phyloP scores from a whole-genome alignment of 805 yeast species.

The Sugiyamaella floridensis region DNA sequence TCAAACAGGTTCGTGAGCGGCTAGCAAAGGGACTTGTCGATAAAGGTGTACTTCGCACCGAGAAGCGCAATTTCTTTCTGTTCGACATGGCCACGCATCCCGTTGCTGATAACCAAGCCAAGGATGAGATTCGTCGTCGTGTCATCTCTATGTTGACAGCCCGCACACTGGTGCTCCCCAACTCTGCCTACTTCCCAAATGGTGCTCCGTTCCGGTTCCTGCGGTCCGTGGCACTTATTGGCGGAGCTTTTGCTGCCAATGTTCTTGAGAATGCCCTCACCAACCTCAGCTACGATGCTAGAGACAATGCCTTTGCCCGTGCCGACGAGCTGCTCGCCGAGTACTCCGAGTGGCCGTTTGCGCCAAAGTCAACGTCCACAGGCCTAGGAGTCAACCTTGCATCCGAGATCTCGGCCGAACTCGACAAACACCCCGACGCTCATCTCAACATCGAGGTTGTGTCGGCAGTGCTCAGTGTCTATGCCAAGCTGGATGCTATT shows the following conservation, averaged over 20 bases:
- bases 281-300: constrained; percentile 70
- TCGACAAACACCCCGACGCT: constrained; percentile 41
- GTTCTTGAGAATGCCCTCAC: constrained; percentile 82
- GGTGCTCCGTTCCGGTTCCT: constrained; percentile 60
- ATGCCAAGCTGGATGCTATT: constrained; percentile 86
- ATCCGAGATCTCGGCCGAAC: constrained; percentile 42
- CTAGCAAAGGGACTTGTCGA: constrained; percentile 95
- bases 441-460: constrained; percentile 78
- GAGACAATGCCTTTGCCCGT: constrained; percentile 86
- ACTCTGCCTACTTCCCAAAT: constrained; percentile 60
- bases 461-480: constrained; percentile 86
- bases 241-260: constrained; percentile 92
- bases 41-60: constrained; percentile 93
- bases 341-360: constrained; percentile 81
- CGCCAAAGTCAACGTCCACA: constrained; percentile 39
- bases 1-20: constrained; percentile 95
- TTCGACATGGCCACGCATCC: constrained; percentile 99
- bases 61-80: constrained; percentile 84
- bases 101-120: constrained; percentile 75
- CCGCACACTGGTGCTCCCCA: constrained; percentile 55
- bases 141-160: constrained; percentile 62
- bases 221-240: constrained; percentile 73
- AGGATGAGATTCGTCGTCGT: constrained; percentile 71
- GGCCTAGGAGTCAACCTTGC: constrained; percentile 65
- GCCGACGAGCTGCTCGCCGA: constrained; percentile 88